Base-by-base conservation (phyloP, 345 rosid species). In the Aquilaria malaccensis region DNA sequence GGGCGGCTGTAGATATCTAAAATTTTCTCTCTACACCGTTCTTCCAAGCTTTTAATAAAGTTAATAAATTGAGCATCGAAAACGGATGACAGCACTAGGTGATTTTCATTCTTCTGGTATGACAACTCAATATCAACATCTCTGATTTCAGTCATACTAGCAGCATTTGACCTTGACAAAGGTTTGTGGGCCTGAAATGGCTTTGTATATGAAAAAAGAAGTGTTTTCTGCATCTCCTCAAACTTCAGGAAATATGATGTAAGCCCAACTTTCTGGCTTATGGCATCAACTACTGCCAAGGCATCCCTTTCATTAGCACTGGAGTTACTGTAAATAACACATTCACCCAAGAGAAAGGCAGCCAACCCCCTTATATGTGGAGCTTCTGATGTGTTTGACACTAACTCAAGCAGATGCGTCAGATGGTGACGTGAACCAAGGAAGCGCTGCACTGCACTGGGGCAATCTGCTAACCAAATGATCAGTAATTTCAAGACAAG, bases 181-280 rank as follows among this genome's bases (percentile, higher is more conserved):
- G 87, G 89, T 67, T 77, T 83, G 58, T 68, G 77, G 60, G 77
- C 74, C 72, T 78, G 78, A 50, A 59, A 66, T 49, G 88, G 77
- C 76, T 70, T 76, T 61, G 33, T 68, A 55, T 92, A 78, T 31
- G 93, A 71, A 71, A 95, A 95, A 71, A 80, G 69, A 75, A 68
- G 75, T 78, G 85, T 91, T 66, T 76, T 85, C 78, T 81, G 84
- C 99, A 91, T 86, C 74, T 90, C 96, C 33, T 95, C 97, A 30
- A 91, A 86, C 72, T 83, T 91, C 52, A 85, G 70, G 56, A 95
- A 83, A 76, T 72, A 95, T 43, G 87, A 72, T 13, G 97, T 85
- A 33, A 91, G 87, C 57, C 97, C 99, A 51, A 91, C 63, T 84
- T 88, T 88, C 85, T 88, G 93, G 77, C 93, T 80, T 69, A 95